Percentiles rank a stretch among this genome's conserved stretches.
phyloP scores from a whole-genome alignment of 202 grass and related monocot genomes.

The Zizania palustris region DNA sequence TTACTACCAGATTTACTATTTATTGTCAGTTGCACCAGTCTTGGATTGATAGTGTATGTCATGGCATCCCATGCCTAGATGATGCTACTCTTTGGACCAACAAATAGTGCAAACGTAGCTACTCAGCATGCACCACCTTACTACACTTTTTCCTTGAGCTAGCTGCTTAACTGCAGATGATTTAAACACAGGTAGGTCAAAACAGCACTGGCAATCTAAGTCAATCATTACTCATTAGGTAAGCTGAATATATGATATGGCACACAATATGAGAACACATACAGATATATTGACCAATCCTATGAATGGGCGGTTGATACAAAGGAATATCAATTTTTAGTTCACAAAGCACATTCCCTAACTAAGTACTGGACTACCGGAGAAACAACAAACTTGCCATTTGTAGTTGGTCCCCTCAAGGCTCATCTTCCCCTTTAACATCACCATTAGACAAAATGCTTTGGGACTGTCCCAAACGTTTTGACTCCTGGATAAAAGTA shows the following conservation, averaged over 20 bases:
- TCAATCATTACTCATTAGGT: neutral
- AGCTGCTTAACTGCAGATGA: slow-evolving; percentile 1
- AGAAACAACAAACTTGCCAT: slow-evolving; percentile 11
- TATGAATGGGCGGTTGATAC: slow-evolving; percentile 3
- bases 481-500: slow-evolving; percentile 67
- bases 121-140: neutral
- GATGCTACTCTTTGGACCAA: slow-evolving; percentile 6
- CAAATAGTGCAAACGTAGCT: neutral
- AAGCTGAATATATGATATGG: no score
- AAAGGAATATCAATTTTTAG: slow-evolving; percentile 19
- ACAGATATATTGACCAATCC: slow-evolving; percentile 21
- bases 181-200: neutral
- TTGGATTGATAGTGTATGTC: neutral
- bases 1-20: neutral
- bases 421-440: slow-evolving; percentile 76
- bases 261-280: neutral
- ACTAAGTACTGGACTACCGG: neutral
- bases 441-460: slow-evolving; percentile 76
- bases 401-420: slow-evolving; percentile 43
- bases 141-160: slow-evolving; percentile 11
- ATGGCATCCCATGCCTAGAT: neutral
- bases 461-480: slow-evolving; percentile 74
- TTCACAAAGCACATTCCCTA: slow-evolving; percentile 34
- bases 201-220: neutral
- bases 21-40: slow-evolving; percentile 10